These are phyloP conservation scores for Tricladium varicosporioides DNA, from an alignment of 2,329 filamentous ascomycete species.

Conservation along the genomic window DNA sequence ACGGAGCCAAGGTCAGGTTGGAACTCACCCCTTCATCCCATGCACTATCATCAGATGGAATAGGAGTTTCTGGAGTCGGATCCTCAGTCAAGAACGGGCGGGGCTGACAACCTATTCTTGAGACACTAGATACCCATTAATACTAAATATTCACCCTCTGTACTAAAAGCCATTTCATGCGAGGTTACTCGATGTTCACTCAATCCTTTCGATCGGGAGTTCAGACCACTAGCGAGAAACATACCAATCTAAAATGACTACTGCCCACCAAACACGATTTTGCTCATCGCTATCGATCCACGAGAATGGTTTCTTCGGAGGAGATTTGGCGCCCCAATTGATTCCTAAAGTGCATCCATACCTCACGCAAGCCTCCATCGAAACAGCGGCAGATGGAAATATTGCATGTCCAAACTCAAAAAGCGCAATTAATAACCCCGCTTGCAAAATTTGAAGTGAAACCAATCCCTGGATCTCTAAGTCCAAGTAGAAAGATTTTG, in stretches of 20 bases:
- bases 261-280: conserved; percentile 44
- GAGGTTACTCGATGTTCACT: background rate
- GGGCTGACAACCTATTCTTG: conserved; percentile 15
- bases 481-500: conserved; percentile 39
- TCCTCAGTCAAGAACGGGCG: conserved; percentile 7
- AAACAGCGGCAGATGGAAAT: conserved; percentile 46
- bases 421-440: conserved; percentile 41
- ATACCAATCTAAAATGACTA: conserved; percentile 43
- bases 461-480: conserved; percentile 41
- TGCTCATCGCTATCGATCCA: conserved; percentile 46
- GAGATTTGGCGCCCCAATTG: conserved; percentile 25
- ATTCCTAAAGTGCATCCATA: conserved; percentile 42
- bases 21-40: conserved; percentile 35
- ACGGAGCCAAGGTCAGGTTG: background rate
- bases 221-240: background rate
- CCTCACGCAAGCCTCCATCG: conserved; percentile 39
- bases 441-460: conserved; percentile 42
- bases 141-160: background rate
- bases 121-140: conserved; percentile 12
- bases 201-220: background rate
- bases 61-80: conserved; percentile 6
- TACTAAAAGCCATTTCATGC: no score
- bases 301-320: conserved; percentile 30
- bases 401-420: conserved; percentile 46
- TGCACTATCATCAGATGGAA: conserved; percentile 30